Percentiles rank a stretch among this genome's conserved stretches.
These are phyloP conservation scores for Pontederia crassipes DNA, from an alignment of 176 grass and related monocot genomes.

Conservation along the genomic window DNA sequence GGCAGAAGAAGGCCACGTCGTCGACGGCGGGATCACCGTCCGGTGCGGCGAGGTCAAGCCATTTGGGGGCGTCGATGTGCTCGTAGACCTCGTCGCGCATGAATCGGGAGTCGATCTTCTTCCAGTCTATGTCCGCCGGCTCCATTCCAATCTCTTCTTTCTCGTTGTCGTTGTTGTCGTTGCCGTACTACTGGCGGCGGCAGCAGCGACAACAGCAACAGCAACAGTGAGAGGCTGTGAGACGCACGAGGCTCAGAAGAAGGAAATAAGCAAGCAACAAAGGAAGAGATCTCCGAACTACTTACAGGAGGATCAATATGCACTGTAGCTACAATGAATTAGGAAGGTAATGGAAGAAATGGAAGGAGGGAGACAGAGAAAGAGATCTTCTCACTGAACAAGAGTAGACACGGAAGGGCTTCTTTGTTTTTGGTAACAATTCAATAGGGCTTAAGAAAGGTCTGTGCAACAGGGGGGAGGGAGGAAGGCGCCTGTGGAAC, in stretches of 20 bases:
- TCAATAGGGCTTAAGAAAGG: no score
- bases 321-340: no score
- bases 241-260: no score
- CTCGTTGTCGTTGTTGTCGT: no score
- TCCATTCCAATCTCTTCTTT: slow-evolving; percentile 30
- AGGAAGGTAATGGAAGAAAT: background rate
- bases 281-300: no score
- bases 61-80: slow-evolving; percentile 73
- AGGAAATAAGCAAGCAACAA: no score
- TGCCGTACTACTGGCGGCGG: background rate
- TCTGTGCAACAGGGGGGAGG: no score
- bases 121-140: slow-evolving; percentile 91
- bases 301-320: no score
- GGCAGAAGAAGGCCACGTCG: slow-evolving; percentile 73
- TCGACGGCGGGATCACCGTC: slow-evolving; percentile 45
- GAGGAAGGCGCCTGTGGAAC: no score
- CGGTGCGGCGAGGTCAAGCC: slow-evolving; percentile 57
- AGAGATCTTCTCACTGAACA: background rate
- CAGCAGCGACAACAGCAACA: background rate
- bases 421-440: background rate
- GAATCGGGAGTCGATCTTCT: slow-evolving; percentile 56
- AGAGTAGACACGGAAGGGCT: background rate
- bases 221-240: no score
- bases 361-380: background rate
- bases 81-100: slow-evolving; percentile 83